Evolutionary conservation across 768 basidiomycete species (phyloP).

Genomic region (Dacryopinax primogenitus): DNA sequence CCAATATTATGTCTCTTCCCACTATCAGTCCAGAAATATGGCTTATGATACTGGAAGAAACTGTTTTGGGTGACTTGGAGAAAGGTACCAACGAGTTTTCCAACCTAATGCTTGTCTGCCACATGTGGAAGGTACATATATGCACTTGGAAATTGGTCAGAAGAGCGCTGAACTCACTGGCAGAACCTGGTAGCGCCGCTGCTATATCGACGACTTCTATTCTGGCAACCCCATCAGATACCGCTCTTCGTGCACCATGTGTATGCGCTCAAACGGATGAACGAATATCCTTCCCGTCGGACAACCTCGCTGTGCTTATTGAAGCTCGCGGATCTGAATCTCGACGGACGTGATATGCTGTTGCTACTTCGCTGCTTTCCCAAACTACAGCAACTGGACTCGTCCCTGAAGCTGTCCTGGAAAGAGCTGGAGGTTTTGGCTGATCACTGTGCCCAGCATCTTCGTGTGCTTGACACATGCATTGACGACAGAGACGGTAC

Average conservation of each 20-base stretch:
- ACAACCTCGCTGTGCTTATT: background rate
- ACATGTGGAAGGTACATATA: slow-evolving; percentile 1
- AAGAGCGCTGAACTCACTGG: background rate
- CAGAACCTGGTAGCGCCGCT: background rate
- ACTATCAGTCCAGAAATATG: background rate
- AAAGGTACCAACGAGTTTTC: background rate
- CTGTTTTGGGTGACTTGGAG: background rate
- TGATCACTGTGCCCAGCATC: background rate
- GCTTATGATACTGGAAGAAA: background rate
- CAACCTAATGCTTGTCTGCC: background rate
- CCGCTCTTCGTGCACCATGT: background rate
- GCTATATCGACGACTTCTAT: background rate
- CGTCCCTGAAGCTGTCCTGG: background rate
- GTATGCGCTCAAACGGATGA: background rate
- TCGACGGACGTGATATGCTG: background rate
- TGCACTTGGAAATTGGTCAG: background rate
- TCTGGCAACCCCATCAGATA: background rate
- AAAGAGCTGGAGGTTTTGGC: background rate
- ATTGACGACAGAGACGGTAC: background rate
- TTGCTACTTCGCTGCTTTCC: background rate
- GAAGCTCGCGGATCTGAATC: background rate
- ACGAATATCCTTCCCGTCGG: background rate
- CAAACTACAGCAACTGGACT: background rate
- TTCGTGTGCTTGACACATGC: background rate
- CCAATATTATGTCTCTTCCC: background rate